These are phyloP conservation scores for Fistulinella prunicolor DNA, from an alignment of 768 basidiomycete genomes.

Conservation along the genomic window DNA sequence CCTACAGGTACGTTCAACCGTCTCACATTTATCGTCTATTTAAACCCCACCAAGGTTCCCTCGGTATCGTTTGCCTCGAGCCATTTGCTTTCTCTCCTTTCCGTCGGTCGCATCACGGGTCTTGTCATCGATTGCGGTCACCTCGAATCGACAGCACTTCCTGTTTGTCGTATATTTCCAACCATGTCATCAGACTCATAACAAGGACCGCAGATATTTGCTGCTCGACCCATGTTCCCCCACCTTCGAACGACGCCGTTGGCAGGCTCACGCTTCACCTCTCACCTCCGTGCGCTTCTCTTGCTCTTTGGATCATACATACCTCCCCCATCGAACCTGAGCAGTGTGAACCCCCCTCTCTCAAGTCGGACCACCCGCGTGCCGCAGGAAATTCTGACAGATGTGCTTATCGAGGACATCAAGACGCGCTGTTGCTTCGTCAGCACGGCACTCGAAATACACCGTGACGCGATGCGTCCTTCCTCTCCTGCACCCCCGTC, in stretches of 20 bases:
- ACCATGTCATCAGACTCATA: background rate
- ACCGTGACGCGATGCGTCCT: constrained; percentile 32
- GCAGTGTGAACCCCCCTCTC: constrained; percentile 58
- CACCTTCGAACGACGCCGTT: constrained; percentile 81
- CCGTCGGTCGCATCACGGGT: constrained; percentile 87
- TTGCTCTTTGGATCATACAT: constrained; percentile 80
- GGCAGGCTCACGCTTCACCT: constrained; percentile 78
- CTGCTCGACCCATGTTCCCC: constrained; percentile 83
- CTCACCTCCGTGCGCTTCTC: constrained; percentile 77
- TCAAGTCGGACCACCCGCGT: constrained; percentile 64
- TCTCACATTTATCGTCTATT: background rate
- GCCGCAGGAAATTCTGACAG: constrained; percentile 77
- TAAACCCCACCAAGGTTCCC: constrained; percentile 60
- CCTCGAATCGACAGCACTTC: constrained; percentile 83
- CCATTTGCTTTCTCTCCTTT: constrained; percentile 79
- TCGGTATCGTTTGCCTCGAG: constrained; percentile 92
- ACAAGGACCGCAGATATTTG: constrained; percentile 68
- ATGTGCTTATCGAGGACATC: constrained; percentile 82
- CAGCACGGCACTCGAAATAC: constrained; percentile 51
- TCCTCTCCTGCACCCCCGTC: constrained; percentile 31
- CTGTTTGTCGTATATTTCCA: constrained; percentile 49
- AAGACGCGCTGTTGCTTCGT: constrained; percentile 92
- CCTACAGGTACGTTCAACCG: constrained; percentile 54
- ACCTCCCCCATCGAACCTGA: constrained; percentile 75
- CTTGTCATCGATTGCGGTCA: constrained; percentile 93